Base-by-base conservation (phyloP, 2,329 filamentous ascomycete species). In the Bipolaris sorokiniana region DNA sequence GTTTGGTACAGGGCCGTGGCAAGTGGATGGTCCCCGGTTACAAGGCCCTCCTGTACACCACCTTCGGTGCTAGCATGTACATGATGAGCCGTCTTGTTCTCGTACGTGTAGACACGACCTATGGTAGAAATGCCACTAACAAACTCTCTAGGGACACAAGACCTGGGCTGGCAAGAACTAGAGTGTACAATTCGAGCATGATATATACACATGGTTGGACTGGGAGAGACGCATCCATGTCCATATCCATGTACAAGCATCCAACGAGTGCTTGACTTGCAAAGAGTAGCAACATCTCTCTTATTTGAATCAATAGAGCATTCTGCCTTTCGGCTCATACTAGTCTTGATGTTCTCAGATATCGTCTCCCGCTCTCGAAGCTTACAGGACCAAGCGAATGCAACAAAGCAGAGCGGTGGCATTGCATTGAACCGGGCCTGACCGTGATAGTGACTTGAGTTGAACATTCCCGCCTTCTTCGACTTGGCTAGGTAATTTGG, bases 51-150 rank as follows among this genome's bases (percentile, higher is more conserved):
- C 79, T 91, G 49, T 90, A 83, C 82, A 86, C 85, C 68, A 82
- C 82, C 71, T 79, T 87, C 69, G 82, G 79, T 73, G 83, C 88
- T 90, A 81, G 72, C 63, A 80, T 91, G 79, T 94, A 90, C 82
- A 89, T 88, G 81, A 88, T 90, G 81, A 80, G 83, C 76, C 89
- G 90, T 76, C 87, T 90, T 81, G 80, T 90, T 64, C 75, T 88
- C 42, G 78, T 80, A 76, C 40, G 78, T 68, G 11, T 9, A 11
- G 16, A 10, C n/a, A 44, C 34, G 13, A 4, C 10, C 10, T n/a
- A 44, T 15, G n/a, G n/a, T 10, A 13, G 9, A 37, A 22, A 3
- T 22, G n/a, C 9, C 34, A 15, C 47, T 53, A 34, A 64, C 60
- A 37, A 58, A 47, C 10, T 13, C 48, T 15, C 1, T 48, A 79